phyloP scores from a whole-genome alignment of 345 rosid genomes.

The Boechera stricta region DNA sequence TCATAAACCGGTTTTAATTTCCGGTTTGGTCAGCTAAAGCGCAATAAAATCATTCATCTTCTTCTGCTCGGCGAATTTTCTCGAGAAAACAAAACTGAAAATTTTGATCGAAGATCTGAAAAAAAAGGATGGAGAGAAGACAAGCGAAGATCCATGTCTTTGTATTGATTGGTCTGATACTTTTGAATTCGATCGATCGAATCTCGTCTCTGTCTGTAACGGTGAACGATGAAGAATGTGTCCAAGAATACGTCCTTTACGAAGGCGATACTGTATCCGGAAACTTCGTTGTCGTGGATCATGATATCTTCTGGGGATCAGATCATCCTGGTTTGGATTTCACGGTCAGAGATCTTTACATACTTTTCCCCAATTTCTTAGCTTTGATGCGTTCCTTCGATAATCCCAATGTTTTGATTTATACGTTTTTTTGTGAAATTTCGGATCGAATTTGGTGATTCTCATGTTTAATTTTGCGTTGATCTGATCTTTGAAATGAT shows the following conservation, averaged over 20 bases:
- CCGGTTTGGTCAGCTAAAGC: conserved; percentile 29
- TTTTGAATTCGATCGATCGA: conserved; percentile 48
- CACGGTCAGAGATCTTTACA: conserved; percentile 51
- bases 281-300: conserved; percentile 96
- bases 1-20: conserved; percentile 27
- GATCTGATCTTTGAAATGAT: conserved; percentile 22
- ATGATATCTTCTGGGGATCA: conserved; percentile 96
- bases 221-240: conserved; percentile 85
- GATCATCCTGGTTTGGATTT: conserved; percentile 99
- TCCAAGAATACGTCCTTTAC: conserved; percentile 89
- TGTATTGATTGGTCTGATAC: conserved; percentile 44
- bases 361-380: background rate
- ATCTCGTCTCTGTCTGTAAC: conserved; percentile 85
- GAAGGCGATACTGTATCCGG: conserved; percentile 93
- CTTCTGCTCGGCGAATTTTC: conserved; percentile 21
- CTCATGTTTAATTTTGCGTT: conserved; percentile 10
- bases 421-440: background rate
- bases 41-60: conserved; percentile 20
- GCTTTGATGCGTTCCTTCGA: background rate
- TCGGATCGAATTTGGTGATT: conserved; percentile 12
- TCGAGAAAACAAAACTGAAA: conserved; percentile 37
- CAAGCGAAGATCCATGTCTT: conserved; percentile 47
- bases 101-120: conserved; percentile 32
- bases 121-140: conserved; percentile 47
- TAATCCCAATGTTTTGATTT: conserved; percentile 4